A percentile compares a stretch with the other conserved stretches of the same genome.
Evolutionary conservation across 352 stramenopile genomes (phyloP).

Genomic region (Globisporangium parvum): DNA sequence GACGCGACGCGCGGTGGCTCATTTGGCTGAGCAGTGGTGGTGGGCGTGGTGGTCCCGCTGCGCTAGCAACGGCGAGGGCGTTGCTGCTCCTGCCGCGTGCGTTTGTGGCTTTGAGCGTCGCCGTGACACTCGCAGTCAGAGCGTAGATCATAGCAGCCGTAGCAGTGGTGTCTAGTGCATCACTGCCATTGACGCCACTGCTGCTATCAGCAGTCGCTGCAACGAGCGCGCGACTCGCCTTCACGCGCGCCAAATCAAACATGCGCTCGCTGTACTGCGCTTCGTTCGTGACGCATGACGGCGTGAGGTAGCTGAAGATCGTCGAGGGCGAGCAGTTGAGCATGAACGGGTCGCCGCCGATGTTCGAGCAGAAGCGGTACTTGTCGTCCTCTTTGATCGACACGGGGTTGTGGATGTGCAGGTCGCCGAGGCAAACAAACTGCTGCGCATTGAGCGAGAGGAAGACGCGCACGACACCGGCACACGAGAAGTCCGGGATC

Average conservation of each 20-base stretch:
- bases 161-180: not conserved
- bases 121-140: no score
- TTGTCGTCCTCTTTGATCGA: conserved; percentile 42
- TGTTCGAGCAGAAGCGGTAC: conserved; percentile 57
- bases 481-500: conserved; percentile 46
- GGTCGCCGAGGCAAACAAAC: conserved; percentile 53
- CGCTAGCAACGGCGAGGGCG: not conserved
- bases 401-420: conserved; percentile 49
- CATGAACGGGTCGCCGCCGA: conserved; percentile 46
- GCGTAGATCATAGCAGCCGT: not conserved
- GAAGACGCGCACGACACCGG: conserved; percentile 37
- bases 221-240: conserved; percentile 16
- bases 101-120: not conserved
- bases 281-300: conserved; percentile 41
- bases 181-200: not conserved
- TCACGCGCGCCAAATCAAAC: conserved; percentile 17
- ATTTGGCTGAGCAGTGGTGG: not conserved
- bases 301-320: conserved; percentile 33
- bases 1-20: not conserved
- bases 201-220: not conserved
- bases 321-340: conserved; percentile 51
- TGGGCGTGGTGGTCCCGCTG: not conserved
- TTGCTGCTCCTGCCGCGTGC: not conserved
- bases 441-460: conserved; percentile 72
- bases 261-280: conserved; percentile 21